phyloP scores from a whole-genome alignment of 768 basidiomycete genomes.

The Lactarius akahatsu region DNA sequence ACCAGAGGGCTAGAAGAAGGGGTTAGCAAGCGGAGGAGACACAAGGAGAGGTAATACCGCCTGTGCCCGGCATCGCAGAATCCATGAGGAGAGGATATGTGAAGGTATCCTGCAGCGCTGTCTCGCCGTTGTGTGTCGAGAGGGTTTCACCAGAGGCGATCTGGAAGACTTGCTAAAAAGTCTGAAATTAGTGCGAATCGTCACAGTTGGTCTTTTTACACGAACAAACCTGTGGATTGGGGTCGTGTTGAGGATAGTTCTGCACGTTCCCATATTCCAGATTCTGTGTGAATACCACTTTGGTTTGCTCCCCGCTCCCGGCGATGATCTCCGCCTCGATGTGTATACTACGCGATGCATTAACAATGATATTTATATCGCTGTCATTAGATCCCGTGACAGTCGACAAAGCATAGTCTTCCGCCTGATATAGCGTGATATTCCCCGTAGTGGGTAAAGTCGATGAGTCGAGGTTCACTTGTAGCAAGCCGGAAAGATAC shows the following conservation, averaged over 20 bases:
- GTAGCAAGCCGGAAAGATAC: conserved; percentile 70
- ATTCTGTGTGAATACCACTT: conserved; percentile 60
- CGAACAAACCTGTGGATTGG: conserved; percentile 42
- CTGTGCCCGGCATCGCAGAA: conserved; percentile 35
- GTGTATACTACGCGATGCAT: conserved; percentile 52
- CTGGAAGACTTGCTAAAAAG: conserved; percentile 42
- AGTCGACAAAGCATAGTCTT: conserved; percentile 52
- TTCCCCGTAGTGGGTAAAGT: conserved; percentile 63
- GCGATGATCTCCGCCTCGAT: conserved; percentile 61
- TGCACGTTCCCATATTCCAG: conserved; percentile 59
- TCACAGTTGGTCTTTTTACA: not conserved
- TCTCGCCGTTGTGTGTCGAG: conserved; percentile 51
- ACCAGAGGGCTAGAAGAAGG: conserved; percentile 43
- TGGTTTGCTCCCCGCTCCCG: conserved; percentile 57
- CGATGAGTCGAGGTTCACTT: conserved; percentile 67
- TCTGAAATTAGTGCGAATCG: not conserved
- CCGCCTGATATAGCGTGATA: conserved; percentile 58
- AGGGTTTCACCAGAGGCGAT: conserved; percentile 46
- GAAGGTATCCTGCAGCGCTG: conserved; percentile 50
- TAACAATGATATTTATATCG: conserved; percentile 42
- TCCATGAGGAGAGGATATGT: conserved; percentile 44
- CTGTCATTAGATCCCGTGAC: too few species aligned
- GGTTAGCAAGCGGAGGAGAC: not conserved
- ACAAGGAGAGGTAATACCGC: conserved; percentile 27
- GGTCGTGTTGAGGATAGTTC: conserved; percentile 42